Conservation (phyloP, 164 flowering plant species). For the Annona cherimola region DNA sequence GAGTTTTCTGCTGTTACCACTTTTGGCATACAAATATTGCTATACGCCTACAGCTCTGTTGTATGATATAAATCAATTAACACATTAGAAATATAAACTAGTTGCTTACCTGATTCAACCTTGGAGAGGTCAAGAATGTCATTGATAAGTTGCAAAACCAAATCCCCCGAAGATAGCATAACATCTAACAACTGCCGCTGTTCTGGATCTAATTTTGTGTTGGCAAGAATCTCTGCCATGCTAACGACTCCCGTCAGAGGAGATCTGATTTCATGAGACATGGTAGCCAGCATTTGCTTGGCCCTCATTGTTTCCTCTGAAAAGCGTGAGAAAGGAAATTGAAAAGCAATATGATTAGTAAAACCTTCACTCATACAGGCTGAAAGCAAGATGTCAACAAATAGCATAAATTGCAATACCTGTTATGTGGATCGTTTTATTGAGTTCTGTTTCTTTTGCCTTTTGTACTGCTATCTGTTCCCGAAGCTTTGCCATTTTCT, state of each 20-base stretch:
- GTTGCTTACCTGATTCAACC: constrained; percentile 83
- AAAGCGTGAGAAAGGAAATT: background rate
- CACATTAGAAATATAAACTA: background rate
- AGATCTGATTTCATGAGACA: constrained; percentile 99
- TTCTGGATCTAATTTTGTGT: constrained; percentile 64
- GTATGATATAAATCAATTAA: background rate
- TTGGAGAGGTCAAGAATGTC: constrained; percentile 98
- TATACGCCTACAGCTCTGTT: background rate
- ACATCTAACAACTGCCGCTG: constrained; percentile 76
- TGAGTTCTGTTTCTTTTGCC: constrained; percentile 95
- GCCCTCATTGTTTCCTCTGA: constrained; percentile 99
- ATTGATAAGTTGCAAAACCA: constrained; percentile 88
- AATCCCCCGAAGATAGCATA: constrained; percentile 92
- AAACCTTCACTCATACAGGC: background rate
- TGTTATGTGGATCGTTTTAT: constrained; percentile 91
- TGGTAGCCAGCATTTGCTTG: constrained; percentile 94
- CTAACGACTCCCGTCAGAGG: constrained; percentile 93
- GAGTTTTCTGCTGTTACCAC: background rate
- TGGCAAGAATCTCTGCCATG: constrained; percentile 87
- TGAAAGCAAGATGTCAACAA: background rate
- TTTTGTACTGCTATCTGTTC: constrained; percentile 94
- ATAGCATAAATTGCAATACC: constrained; percentile 33
- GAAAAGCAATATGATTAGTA: background rate
- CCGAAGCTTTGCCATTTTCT: constrained; percentile 81
- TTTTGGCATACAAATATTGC: background rate